Conservation (phyloP, 805 yeast genomes). For the Kodamaea kaohsiungensis region DNA sequence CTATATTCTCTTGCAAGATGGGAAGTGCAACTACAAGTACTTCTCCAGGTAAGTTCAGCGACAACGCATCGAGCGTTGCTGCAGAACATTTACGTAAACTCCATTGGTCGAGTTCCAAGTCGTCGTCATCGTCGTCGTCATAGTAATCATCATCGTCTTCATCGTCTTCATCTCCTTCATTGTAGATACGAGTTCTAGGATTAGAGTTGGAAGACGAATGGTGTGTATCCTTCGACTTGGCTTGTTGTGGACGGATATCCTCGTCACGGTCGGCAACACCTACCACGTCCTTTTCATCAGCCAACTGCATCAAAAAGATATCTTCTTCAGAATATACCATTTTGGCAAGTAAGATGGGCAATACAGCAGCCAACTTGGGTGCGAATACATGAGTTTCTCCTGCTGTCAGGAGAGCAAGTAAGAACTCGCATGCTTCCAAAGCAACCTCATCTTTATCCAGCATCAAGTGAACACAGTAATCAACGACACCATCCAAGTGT, state of each 20-base stretch:
- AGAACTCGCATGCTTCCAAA: constrained; percentile 90
- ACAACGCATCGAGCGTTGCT: constrained; percentile 82
- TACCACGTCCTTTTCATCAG: constrained; percentile 65
- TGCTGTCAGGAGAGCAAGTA: constrained; percentile 65
- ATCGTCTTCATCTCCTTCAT: constrained; percentile 16
- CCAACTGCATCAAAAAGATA: constrained; percentile 57
- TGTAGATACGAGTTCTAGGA: constrained; percentile 6
- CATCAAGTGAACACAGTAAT: constrained; percentile 80
- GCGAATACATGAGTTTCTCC: constrained; percentile 45
- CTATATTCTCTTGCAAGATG: constrained; percentile 66
- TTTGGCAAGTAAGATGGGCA: constrained; percentile 76
- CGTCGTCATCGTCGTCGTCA: constrained; percentile 67
- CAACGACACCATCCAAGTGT: constrained; percentile 83
- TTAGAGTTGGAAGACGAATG: constrained; percentile 18
- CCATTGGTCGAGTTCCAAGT: constrained; percentile 79
- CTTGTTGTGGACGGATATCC: constrained; percentile 82
- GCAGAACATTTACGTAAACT: constrained; percentile 92
- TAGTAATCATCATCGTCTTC: constrained; percentile 54
- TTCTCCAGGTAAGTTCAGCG: constrained; percentile 64
- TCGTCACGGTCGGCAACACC: constrained; percentile 71
- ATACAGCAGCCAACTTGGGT: constrained; percentile 58
- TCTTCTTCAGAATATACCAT: constrained; percentile 91
- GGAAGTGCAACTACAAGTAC: constrained; percentile 75
- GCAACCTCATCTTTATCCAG: constrained; percentile 65
- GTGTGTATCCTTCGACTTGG: constrained; percentile 55